Percentiles rank a stretch among this genome's conserved stretches.
Evolutionary conservation across 768 basidiomycete genomes (phyloP).

Genomic region (Suillus hirtellus): DNA sequence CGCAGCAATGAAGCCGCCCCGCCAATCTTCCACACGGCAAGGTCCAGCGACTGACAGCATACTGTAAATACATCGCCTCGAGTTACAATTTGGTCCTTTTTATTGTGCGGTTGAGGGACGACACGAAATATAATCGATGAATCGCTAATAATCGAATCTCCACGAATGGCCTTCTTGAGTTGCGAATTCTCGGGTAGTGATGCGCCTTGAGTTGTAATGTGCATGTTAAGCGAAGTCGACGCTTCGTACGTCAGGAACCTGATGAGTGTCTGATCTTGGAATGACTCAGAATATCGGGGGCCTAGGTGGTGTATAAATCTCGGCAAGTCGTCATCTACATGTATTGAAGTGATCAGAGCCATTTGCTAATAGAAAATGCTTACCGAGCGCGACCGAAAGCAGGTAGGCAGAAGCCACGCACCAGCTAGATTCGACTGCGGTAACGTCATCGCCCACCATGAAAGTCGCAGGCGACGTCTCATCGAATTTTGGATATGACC

Average conservation of each 20-base stretch:
- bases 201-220: slow-evolving; percentile 53
- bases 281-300: slow-evolving; percentile 73
- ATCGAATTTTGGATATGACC: slow-evolving; percentile 57
- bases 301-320: slow-evolving; percentile 81
- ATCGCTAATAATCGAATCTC: slow-evolving; percentile 42
- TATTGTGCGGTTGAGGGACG: slow-evolving; percentile 24
- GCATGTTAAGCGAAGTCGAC: slow-evolving; percentile 81
- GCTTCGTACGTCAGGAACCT: slow-evolving; percentile 86
- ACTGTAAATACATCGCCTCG: slow-evolving; percentile 61
- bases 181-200: slow-evolving; percentile 37
- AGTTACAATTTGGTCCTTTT: neutral
- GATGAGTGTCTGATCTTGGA: slow-evolving; percentile 69
- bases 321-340: slow-evolving; percentile 65
- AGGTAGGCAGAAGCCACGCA: slow-evolving; percentile 68
- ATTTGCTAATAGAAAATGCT: slow-evolving; percentile 7
- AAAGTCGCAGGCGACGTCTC: slow-evolving; percentile 45
- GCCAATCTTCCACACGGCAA: slow-evolving; percentile 79
- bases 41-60: slow-evolving; percentile 67
- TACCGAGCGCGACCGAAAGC: slow-evolving; percentile 59
- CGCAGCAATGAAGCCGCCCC: slow-evolving; percentile 74
- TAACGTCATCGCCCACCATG: slow-evolving; percentile 54
- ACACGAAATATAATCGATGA: slow-evolving; percentile 43
- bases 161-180: slow-evolving; percentile 41
- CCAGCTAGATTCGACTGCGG: slow-evolving; percentile 47
- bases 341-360: slow-evolving; percentile 17